Percentiles rank a stretch among this genome's conserved stretches.
These are phyloP conservation scores for Salix dunnii DNA, from an alignment of 345 rosid genomes.

Conservation along the genomic window DNA sequence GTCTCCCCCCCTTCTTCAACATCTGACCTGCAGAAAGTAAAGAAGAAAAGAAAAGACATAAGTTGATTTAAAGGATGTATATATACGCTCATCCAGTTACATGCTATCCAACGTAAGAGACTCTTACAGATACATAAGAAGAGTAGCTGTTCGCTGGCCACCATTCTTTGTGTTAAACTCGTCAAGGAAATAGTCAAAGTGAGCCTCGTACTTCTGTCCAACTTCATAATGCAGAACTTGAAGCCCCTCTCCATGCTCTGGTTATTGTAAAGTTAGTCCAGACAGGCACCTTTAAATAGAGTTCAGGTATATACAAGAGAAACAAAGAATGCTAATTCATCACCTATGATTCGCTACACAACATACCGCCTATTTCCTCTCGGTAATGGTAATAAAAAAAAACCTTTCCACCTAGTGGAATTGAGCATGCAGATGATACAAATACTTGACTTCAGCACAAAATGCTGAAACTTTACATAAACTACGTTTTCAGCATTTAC, in stretches of 20 bases:
- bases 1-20: conserved; percentile 99
- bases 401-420: neutral
- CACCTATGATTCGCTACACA: neutral
- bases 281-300: neutral
- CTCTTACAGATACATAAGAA: conserved; percentile 90
- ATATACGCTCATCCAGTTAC: neutral
- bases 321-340: neutral
- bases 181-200: conserved; percentile 87
- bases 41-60: neutral
- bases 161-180: conserved; percentile 81
- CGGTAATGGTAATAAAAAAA: neutral
- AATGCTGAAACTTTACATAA: no score
- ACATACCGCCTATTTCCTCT: neutral
- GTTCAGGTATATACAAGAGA: neutral
- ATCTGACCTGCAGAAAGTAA: conserved; percentile 58
- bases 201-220: conserved; percentile 89
- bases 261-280: conserved; percentile 10
- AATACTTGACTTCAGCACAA: no score
- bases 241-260: conserved; percentile 94
- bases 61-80: neutral
- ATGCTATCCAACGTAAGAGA: neutral
- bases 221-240: conserved; percentile 83
- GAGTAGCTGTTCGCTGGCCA: conserved; percentile 85
- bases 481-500: neutral
- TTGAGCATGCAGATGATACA: neutral